Evolutionary conservation across 306 rosid genomes (phyloP).

Genomic region (Trifolium repens): DNA sequence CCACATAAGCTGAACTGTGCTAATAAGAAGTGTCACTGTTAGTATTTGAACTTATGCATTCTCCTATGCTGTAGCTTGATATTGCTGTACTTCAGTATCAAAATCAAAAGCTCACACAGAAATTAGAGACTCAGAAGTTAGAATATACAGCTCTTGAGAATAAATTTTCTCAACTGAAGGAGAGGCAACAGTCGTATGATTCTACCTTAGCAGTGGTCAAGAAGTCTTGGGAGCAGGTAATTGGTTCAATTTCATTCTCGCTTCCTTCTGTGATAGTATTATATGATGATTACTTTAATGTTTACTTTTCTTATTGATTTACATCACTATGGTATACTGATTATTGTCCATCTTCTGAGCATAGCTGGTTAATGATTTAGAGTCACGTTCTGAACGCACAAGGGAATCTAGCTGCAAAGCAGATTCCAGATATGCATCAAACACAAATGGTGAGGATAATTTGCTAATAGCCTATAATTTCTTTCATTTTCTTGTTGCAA

Average conservation of each 20-base stretch:
- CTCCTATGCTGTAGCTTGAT: slow-evolving; percentile 69
- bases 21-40: slow-evolving; percentile 23
- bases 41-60: slow-evolving; percentile 38
- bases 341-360: slow-evolving; percentile 38
- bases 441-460: slow-evolving; percentile 56
- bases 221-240: slow-evolving; percentile 82
- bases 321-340: slow-evolving; percentile 27
- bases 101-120: slow-evolving; percentile 88
- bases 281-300: slow-evolving; percentile 16
- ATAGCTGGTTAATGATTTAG: slow-evolving; percentile 80
- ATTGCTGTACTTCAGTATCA: slow-evolving; percentile 84
- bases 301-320: neutral
- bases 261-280: slow-evolving; percentile 27
- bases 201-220: slow-evolving; percentile 63
- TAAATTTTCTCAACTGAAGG: slow-evolving; percentile 66
- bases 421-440: slow-evolving; percentile 44
- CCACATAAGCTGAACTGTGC: neutral
- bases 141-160: slow-evolving; percentile 69
- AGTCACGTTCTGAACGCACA: slow-evolving; percentile 53
- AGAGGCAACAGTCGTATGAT: slow-evolving; percentile 71
- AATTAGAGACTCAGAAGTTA: slow-evolving; percentile 87
- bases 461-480: slow-evolving; percentile 7
- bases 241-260: slow-evolving; percentile 29
- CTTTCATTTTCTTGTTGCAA: slow-evolving; percentile 18
- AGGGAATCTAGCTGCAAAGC: slow-evolving; percentile 56